Evolutionary conservation across 495 filamentous ascomycete genomes (phyloP).

Genomic region (Emericellopsis terricola): DNA sequence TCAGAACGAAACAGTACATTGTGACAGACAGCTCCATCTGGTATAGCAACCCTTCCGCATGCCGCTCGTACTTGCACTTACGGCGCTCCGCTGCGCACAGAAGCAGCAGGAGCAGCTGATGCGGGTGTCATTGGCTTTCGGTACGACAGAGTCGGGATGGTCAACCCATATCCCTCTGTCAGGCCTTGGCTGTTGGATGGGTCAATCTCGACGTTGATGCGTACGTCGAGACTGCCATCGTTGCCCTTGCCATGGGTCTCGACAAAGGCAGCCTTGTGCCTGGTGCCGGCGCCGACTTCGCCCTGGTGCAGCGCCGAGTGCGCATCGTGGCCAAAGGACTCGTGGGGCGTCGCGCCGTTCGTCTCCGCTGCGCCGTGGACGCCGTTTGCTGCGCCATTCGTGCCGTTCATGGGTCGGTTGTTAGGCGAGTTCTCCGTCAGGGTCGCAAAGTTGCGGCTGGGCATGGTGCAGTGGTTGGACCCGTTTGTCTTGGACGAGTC

Average conservation of each 20-base stretch:
- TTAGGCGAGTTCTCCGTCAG: conserved; percentile 49
- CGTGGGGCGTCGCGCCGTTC: not conserved
- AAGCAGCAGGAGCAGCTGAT: too few relatives aligned
- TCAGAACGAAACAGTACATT: too few relatives aligned
- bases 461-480: conserved; percentile 78
- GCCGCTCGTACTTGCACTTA: too few relatives aligned
- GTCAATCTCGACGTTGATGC: conserved; percentile 52
- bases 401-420: conserved; percentile 10
- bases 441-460: conserved; percentile 70
- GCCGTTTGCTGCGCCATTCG: conserved; percentile 4
- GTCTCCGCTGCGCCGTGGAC: not conserved
- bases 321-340: conserved; percentile 32
- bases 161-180: conserved; percentile 53
- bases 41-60: too few relatives aligned
- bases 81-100: too few relatives aligned
- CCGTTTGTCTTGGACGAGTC: conserved; percentile 41
- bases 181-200: conserved; percentile 41
- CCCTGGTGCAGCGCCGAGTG: conserved; percentile 45
- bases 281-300: conserved; percentile 45
- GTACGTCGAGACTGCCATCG: conserved; percentile 48
- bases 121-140: conserved; percentile 9
- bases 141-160: conserved; percentile 28
- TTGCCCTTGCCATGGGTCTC: conserved; percentile 29
- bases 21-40: too few relatives aligned
- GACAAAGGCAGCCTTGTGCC: conserved; percentile 40